Conservation (phyloP, 78 protist genomes). For the Polysphondylium violaceum region DNA sequence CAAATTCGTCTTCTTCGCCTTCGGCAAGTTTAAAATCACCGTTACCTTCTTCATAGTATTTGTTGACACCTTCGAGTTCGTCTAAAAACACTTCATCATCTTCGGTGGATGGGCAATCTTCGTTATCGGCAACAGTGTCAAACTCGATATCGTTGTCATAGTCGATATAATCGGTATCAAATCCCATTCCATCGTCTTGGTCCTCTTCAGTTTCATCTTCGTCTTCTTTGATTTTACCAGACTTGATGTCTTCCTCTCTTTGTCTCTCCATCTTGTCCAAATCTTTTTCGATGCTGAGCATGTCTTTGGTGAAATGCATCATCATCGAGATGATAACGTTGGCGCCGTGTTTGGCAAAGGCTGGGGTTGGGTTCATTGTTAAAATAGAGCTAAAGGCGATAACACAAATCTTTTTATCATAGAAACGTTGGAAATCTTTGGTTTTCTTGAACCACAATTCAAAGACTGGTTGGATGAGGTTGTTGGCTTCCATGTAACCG, state of each 20-base stretch:
- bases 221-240: background rate
- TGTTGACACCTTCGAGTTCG: conserved; percentile 24
- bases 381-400: conserved; percentile 57
- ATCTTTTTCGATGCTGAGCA: conserved; percentile 59
- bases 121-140: conserved; percentile 8
- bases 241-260: conserved; percentile 16
- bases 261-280: conserved; percentile 20
- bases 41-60: conserved; percentile 14
- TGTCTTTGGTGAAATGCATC: conserved; percentile 34
- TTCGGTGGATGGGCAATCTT: conserved; percentile 39
- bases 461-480: conserved; percentile 51
- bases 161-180: conserved; percentile 11
- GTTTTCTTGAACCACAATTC: conserved; percentile 35
- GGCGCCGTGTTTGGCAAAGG: conserved; percentile 11
- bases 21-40: conserved; percentile 5
- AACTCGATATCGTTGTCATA: conserved; percentile 21
- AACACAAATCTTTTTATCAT: conserved; percentile 70
- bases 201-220: conserved; percentile 57
- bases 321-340: conserved; percentile 1
- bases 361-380: conserved; percentile 46
- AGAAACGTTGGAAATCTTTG: conserved; percentile 59
- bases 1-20: conserved; percentile 30
- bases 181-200: conserved; percentile 1
- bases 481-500: conserved; percentile 19
- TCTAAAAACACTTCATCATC: conserved; percentile 42